These are phyloP conservation scores for Lasiosphaeria hispida DNA, from an alignment of 495 filamentous ascomycete species.

Conservation along the genomic window DNA sequence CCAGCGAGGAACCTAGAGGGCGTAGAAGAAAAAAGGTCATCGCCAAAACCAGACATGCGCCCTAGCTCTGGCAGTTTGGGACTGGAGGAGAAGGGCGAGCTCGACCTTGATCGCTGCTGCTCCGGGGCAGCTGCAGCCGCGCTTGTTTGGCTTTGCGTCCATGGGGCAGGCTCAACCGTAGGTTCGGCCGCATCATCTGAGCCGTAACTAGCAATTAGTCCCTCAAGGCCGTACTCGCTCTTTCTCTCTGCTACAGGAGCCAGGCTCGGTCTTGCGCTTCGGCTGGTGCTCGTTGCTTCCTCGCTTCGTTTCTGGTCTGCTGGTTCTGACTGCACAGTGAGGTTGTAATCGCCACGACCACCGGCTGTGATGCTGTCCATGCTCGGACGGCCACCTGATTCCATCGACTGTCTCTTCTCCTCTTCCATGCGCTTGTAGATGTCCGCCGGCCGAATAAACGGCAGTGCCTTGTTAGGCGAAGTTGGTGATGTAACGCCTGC, in stretches of 20 bases:
- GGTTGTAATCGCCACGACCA: not conserved
- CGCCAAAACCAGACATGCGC: slow-evolving; percentile 64
- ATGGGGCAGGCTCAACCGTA: slow-evolving; percentile 8
- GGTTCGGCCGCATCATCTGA: slow-evolving; percentile 13
- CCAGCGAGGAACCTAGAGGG: slow-evolving; percentile 17
- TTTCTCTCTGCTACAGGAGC: slow-evolving; percentile 57
- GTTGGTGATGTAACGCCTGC: slow-evolving; percentile 18
- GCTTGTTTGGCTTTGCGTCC: not conserved
- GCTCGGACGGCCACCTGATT: slow-evolving; percentile 46
- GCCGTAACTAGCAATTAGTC: slow-evolving; percentile 29
- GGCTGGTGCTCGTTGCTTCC: slow-evolving; percentile 27
- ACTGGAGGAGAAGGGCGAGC: slow-evolving; percentile 39
- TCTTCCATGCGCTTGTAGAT: slow-evolving; percentile 74
- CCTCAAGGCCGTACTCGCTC: slow-evolving; percentile 55
- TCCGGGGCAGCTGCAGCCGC: not conserved
- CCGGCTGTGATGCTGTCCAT: slow-evolving; percentile 33
- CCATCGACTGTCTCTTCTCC: slow-evolving; percentile 56
- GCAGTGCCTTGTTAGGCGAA: slow-evolving; percentile 45
- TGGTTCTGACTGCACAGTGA: slow-evolving; percentile 5
- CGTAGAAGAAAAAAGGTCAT: slow-evolving; percentile 41
- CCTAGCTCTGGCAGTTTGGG: slow-evolving; percentile 63
- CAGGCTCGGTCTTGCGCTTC: slow-evolving; percentile 39
- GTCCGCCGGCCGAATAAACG: slow-evolving; percentile 73
- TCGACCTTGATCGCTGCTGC: not conserved
- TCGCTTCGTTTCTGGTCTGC: slow-evolving; percentile 13